A percentile compares a stretch with the other conserved stretches of the same genome.
phyloP scores from a whole-genome alignment of 108 stramenopile genomes.

The Pseudonitzschia multistriata region DNA sequence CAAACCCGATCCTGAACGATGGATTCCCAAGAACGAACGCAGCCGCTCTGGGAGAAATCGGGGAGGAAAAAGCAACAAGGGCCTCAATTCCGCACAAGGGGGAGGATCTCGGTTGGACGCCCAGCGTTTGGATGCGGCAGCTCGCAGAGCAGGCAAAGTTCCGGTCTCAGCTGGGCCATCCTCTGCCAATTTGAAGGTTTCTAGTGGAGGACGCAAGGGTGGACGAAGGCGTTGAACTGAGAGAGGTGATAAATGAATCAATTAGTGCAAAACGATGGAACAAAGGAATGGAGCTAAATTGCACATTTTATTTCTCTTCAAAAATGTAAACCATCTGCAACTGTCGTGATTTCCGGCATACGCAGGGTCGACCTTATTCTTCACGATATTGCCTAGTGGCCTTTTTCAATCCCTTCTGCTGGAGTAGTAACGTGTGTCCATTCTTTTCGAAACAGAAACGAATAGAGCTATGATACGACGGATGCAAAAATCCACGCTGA shows the following conservation, averaged over 20 bases:
- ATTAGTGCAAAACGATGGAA: neutral
- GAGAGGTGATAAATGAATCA: too few relatives aligned
- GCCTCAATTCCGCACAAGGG: conserved; percentile 52
- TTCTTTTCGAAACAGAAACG: too few relatives aligned
- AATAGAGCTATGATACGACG: too few relatives aligned
- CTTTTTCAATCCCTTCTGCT: too few relatives aligned
- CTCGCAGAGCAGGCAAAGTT: conserved; percentile 66
- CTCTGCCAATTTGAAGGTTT: conserved; percentile 35
- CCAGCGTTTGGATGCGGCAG: conserved; percentile 87
- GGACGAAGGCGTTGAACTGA: conserved; percentile 20
- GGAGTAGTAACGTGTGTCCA: too few relatives aligned
- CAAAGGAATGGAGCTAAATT: too few relatives aligned
- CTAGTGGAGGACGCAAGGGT: conserved; percentile 25
- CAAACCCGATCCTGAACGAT: conserved; percentile 94
- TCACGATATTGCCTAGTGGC: too few relatives aligned
- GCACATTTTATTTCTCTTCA: too few relatives aligned
- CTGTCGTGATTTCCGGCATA: too few relatives aligned
- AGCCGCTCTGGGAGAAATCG: conserved; percentile 73
- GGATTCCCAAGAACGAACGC: conserved; percentile 93
- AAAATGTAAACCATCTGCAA: too few relatives aligned
- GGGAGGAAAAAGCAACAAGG: conserved; percentile 77
- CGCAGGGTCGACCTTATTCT: too few relatives aligned
- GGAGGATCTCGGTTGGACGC: conserved; percentile 85
- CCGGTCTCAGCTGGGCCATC: conserved; percentile 27
- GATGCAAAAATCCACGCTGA: too few relatives aligned